Conservation (phyloP, 140 eudicot species). For the Cichorium intybus region DNA sequence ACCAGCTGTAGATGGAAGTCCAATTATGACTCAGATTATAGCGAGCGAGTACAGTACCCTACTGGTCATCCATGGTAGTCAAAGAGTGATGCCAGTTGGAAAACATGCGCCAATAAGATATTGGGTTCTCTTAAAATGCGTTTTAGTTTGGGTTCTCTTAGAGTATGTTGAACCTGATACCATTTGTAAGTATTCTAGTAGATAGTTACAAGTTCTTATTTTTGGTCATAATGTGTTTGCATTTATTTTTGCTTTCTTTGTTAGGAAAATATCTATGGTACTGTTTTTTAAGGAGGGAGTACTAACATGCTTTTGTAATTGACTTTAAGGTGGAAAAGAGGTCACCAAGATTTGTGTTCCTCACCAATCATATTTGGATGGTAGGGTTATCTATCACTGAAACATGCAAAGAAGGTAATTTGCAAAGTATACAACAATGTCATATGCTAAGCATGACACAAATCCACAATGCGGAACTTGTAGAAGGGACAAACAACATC, state of each 20-base stretch:
- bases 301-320: constrained; percentile 9
- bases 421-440: not conserved
- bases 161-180: constrained; percentile 10
- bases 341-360: constrained; percentile 8
- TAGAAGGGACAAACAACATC: not conserved
- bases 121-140: not conserved
- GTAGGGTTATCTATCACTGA: not conserved
- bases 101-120: not conserved
- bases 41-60: not conserved
- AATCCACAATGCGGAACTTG: constrained; percentile 1
- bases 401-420: not conserved
- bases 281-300: too few relatives aligned
- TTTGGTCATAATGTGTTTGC: not conserved
- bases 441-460: not conserved
- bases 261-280: too few relatives aligned
- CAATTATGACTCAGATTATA: not conserved
- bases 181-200: constrained; percentile 6
- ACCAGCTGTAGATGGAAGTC: constrained; percentile 4
- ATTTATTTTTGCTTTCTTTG: not conserved
- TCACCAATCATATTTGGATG: not conserved
- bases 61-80: not conserved
- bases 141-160: constrained; percentile 26
- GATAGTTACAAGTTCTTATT: not conserved
- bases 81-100: not conserved
- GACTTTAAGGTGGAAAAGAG: not conserved